phyloP scores from a whole-genome alignment of 2,329 filamentous ascomycete species.

The Simplicillium sp. region DNA sequence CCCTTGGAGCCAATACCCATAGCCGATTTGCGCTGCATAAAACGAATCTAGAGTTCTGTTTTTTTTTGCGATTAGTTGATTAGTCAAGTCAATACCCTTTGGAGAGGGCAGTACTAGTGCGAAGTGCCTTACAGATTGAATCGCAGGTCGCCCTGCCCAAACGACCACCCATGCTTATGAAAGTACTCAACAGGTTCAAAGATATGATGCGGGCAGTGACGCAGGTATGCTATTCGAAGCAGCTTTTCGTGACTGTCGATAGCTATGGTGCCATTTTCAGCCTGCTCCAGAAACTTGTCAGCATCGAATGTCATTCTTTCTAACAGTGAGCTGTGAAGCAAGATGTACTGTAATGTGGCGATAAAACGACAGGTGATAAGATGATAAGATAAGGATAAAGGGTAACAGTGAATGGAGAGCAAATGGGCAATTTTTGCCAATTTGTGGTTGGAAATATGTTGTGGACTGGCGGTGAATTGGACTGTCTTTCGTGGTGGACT shows the following conservation, averaged over 20 bases:
- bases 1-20: constrained; percentile 4
- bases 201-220: constrained; percentile 4
- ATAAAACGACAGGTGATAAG: too few relatives aligned
- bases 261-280: constrained; percentile 3
- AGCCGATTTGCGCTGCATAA: constrained; percentile 8
- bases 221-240: constrained; percentile 8
- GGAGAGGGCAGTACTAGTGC: neutral
- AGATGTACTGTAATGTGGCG: too few relatives aligned
- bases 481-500: too few relatives aligned
- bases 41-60: constrained; percentile 8
- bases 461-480: too few relatives aligned
- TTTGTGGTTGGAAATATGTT: too few relatives aligned
- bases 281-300: too few relatives aligned
- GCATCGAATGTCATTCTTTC: too few relatives aligned
- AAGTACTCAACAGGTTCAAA: constrained; percentile 7
- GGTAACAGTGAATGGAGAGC: too few relatives aligned
- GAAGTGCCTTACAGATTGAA: constrained; percentile 5
- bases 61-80: neutral
- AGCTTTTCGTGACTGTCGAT: constrained; percentile 4
- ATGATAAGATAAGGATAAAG: too few relatives aligned
- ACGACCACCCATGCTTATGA: constrained; percentile 5
- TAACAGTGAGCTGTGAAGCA: too few relatives aligned
- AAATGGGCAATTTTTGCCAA: neutral
- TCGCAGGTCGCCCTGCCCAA: constrained; percentile 3
- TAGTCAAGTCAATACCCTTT: neutral